Conservation (phyloP, 805 yeast genomes). For the Dipodascopsis tothii region DNA sequence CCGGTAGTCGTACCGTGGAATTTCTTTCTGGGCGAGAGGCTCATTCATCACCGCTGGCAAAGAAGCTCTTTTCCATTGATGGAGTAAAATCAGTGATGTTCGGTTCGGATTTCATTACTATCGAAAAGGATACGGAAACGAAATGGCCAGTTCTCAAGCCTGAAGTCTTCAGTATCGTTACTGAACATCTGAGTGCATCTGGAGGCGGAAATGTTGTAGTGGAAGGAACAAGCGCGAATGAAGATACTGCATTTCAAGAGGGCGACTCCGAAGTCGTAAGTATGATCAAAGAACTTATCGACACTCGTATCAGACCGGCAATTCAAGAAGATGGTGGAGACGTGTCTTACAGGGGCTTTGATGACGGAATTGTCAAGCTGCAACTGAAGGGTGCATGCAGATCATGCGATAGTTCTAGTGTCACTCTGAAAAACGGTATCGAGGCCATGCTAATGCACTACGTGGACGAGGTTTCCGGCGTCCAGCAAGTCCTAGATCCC, state of each 20-base stretch:
- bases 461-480: conserved; percentile 88
- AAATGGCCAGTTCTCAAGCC: conserved; percentile 71
- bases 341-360: conserved; percentile 78
- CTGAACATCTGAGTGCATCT: conserved; percentile 39
- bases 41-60: conserved; percentile 63
- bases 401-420: conserved; percentile 82
- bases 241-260: conserved; percentile 44
- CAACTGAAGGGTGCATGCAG: conserved; percentile 94
- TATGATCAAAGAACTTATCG: conserved; percentile 85
- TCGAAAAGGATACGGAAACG: conserved; percentile 53
- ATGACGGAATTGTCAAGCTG: conserved; percentile 80
- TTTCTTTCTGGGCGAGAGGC: conserved; percentile 72
- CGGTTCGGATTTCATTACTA: conserved; percentile 77
- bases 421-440: conserved; percentile 89
- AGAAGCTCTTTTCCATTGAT: conserved; percentile 64
- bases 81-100: conserved; percentile 72
- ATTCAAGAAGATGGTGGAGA: conserved; percentile 99
- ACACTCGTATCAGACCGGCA: conserved; percentile 93
- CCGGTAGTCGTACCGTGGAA: conserved; percentile 54
- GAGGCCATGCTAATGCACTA: conserved; percentile 96
- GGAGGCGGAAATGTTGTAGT: conserved; percentile 37
- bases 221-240: conserved; percentile 31
- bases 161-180: conserved; percentile 46
- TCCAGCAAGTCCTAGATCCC: conserved; percentile 79
- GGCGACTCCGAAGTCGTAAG: conserved; percentile 74